Percentiles rank a stretch among this genome's conserved stretches.
Conservation (phyloP, 169 alveolate species). For the Plasmodium cynomolgi region DNA sequence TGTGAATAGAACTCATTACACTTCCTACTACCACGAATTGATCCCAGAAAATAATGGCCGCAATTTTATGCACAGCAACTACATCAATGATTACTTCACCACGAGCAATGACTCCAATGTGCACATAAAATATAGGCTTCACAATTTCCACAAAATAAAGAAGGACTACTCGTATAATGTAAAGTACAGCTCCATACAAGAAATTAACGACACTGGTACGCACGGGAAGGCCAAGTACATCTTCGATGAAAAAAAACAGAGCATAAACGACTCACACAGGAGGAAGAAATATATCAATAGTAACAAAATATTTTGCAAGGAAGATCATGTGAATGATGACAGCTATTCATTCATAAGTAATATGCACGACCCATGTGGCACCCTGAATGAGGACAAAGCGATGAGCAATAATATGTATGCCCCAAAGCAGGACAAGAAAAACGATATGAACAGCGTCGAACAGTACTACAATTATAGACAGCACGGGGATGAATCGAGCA, state of each 20-base stretch:
- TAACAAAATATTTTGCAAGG: background rate
- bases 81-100: constrained; percentile 61
- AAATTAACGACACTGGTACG: constrained; percentile 20
- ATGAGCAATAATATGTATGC: background rate
- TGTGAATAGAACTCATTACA: constrained; percentile 41
- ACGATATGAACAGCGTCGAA: background rate
- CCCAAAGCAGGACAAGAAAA: background rate
- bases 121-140: constrained; percentile 50
- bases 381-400: background rate
- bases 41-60: background rate
- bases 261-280: constrained; percentile 1
- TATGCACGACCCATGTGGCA: background rate
- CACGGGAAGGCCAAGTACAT: background rate
- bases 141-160: constrained; percentile 25
- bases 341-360: background rate
- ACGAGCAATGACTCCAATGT: constrained; percentile 23
- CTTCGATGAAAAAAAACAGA: background rate
- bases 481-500: background rate
- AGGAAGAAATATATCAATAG: background rate
- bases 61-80: constrained; percentile 57
- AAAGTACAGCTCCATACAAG: constrained; percentile 74
- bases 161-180: constrained; percentile 16
- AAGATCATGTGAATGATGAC: background rate
- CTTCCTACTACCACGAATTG: constrained; percentile 42
- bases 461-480: background rate